Percentiles rank a stretch among this genome's conserved stretches.
Evolutionary conservation across 768 basidiomycete genomes (phyloP).

Genomic region (Termitomyces sp.): DNA sequence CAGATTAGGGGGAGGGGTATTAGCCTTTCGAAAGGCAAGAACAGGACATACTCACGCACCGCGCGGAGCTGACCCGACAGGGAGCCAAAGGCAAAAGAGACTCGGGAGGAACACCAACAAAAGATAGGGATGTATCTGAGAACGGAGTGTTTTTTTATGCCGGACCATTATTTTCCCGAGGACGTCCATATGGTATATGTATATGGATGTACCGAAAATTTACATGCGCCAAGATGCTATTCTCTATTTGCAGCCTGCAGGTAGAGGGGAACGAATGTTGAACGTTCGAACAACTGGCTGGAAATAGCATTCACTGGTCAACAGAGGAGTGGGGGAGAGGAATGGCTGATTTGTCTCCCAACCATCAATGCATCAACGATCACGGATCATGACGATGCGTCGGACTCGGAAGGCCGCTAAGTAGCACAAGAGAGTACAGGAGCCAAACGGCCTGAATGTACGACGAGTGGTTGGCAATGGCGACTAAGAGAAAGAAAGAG

Average conservation of each 20-base stretch:
- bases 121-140: not conserved
- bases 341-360: not conserved
- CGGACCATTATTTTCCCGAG: not conserved
- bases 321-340: not conserved
- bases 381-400: too few relatives aligned
- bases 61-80: not conserved
- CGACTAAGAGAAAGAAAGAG: too few relatives aligned
- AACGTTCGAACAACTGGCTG: not conserved
- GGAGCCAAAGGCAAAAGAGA: not conserved
- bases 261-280: not conserved
- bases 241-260: not conserved
- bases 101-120: not conserved
- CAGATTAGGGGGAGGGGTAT: not conserved
- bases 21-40: too few relatives aligned
- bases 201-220: not conserved
- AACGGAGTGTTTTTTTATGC: not conserved
- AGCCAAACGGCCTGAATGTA: too few relatives aligned
- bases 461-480: too few relatives aligned
- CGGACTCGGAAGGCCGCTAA: too few relatives aligned
- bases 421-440: too few relatives aligned
- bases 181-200: not conserved
- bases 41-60: not conserved
- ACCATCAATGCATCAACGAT: too few relatives aligned
- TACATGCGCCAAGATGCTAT: not conserved
- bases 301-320: not conserved